Evolutionary conservation across 2,329 filamentous ascomycete species (phyloP), one percentile per base, ranked within the genome.

Genomic region (Drechslera avenae): DNA sequence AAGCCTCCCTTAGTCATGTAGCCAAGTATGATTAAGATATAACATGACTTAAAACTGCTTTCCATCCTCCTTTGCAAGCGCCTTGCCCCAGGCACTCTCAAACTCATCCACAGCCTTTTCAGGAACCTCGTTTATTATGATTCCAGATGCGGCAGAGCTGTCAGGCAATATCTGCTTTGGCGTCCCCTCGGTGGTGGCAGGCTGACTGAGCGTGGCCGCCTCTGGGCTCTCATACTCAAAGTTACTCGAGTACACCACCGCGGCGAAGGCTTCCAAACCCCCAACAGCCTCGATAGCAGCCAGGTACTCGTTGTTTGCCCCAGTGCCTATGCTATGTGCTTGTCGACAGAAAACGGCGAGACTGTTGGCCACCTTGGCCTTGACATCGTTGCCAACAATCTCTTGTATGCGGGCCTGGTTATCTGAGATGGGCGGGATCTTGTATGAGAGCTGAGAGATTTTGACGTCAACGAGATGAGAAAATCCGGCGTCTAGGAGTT

Each of bases 291-390:
- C 90, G 81, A 95, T 90, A 32, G 86, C 84, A 63, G 75, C 68
- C n/a, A 80, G 63, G 44, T 80, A 80, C 59, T 79, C 78, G 48
- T 81, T 80, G 28, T 75, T 73, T 5, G 73, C 68, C 6, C 69
- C 76, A 83, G 86, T 73, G 83, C 92, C 93, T 61, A 99, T 96
- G 46, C 81, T 83, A 73, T 96, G 92, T 4, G 93, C 93, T 77
- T 99, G 92, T 60, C 91, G 85, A 32, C 91, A 94, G 64, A 97
- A 83, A 5, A 96, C 88, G 2, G 93, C 95, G 30, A 99, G 80
- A 45, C 95, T 87, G 73, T 90, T 95, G 39, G 94, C 94, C 33
- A 99, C 82, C 75, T 92, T 93, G 32, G 87, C 80, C 63, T 82
- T 83, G 30, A 75, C 75, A 45, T 79, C 77, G 14, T 72, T 66